Evolutionary conservation across 2,329 filamentous ascomycete species (phyloP).

Genomic region (Aphanocladium album): DNA sequence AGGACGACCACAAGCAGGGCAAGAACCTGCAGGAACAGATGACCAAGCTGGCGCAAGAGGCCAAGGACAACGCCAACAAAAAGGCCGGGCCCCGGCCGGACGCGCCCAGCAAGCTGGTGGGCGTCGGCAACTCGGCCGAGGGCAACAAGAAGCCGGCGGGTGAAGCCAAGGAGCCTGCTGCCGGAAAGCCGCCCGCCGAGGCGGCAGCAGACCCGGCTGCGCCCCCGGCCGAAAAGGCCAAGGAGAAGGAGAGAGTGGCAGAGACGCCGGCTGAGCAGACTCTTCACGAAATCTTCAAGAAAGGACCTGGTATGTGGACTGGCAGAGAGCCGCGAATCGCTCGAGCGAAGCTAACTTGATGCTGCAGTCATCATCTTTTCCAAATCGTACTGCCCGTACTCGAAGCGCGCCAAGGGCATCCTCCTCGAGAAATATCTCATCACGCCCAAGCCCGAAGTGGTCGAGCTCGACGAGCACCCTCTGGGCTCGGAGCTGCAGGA

Average conservation of each 20-base stretch:
- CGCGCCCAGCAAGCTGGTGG: conserved; percentile 51
- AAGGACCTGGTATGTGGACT: conserved; percentile 69
- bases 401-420: conserved; percentile 77
- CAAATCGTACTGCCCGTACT: conserved; percentile 87
- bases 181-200: conserved; percentile 8
- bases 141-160: conserved; percentile 40
- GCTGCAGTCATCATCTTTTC: conserved; percentile 91
- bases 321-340: no score
- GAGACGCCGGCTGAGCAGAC: conserved; percentile 64
- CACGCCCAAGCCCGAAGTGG: conserved; percentile 74
- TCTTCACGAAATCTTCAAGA: conserved; percentile 75
- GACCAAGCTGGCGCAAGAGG: conserved; percentile 63
- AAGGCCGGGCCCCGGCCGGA: conserved; percentile 60
- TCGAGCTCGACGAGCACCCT: conserved; percentile 81
- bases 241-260: conserved; percentile 29
- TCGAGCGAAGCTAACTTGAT: no score
- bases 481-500: conserved; percentile 70
- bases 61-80: conserved; percentile 63
- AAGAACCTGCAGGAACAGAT: conserved; percentile 55
- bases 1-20: conserved; percentile 49
- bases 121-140: conserved; percentile 52
- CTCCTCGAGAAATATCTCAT: conserved; percentile 82
- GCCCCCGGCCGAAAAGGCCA: no score
- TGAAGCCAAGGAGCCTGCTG: conserved; percentile 14
- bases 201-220: no score